Conservation (phyloP, 1,284 basidiomycete species). For the Apiotrichum laibachii region DNA sequence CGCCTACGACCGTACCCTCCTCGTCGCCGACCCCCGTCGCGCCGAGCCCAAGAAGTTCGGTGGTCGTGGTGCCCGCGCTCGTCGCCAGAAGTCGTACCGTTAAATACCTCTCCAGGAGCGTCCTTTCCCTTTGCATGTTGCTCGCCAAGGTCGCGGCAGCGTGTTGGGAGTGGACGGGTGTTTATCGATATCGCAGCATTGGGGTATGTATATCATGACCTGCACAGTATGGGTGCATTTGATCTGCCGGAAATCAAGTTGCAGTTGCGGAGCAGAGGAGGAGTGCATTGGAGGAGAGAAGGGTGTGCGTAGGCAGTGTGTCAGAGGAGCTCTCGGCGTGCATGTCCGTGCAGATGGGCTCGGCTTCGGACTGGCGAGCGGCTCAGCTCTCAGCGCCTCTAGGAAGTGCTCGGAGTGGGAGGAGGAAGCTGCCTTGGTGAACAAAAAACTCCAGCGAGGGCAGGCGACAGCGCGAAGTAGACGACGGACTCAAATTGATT, state of each 20-base stretch:
- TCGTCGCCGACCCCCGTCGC: constrained; percentile 98
- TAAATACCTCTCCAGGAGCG: constrained; percentile 54
- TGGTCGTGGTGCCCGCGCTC: constrained; percentile 91
- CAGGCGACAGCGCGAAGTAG: too few species aligned
- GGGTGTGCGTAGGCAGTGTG: neutral
- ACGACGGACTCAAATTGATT: too few species aligned
- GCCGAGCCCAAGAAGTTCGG: constrained; percentile 99
- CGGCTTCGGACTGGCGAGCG: too few species aligned
- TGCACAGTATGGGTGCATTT: constrained; percentile 8
- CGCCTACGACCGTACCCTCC: constrained; percentile 87
- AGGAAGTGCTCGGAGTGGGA: too few species aligned
- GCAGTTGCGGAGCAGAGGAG: neutral
- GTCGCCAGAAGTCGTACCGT: constrained; percentile 96
- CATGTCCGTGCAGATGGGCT: neutral
- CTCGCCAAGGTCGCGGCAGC: constrained; percentile 21
- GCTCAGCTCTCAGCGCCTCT: too few species aligned
- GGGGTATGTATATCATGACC: constrained; percentile 31
- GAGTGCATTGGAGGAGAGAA: too few species aligned
- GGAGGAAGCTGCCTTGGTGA: too few species aligned
- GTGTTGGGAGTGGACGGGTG: constrained; percentile 15
- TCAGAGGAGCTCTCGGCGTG: neutral
- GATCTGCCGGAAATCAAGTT: neutral
- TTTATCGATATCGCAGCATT: constrained; percentile 24
- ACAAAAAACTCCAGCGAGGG: too few species aligned
- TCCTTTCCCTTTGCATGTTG: constrained; percentile 2